These are phyloP conservation scores for Beauveria brongniartii DNA, from an alignment of 2,329 filamentous ascomycete species.

Conservation along the genomic window DNA sequence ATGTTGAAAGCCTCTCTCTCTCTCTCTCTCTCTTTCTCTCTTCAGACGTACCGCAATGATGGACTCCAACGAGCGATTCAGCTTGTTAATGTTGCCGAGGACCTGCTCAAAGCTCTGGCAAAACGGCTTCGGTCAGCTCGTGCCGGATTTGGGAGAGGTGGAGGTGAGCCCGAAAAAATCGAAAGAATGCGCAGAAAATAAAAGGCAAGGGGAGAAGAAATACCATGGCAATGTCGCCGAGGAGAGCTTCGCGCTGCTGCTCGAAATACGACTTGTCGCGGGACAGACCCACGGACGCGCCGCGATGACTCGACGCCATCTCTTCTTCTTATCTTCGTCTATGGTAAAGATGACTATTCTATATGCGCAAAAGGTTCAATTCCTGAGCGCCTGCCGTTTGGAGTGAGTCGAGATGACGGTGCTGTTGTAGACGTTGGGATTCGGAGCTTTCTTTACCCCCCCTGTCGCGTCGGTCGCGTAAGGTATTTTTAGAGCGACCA, in stretches of 20 bases:
- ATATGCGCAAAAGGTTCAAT: not conserved
- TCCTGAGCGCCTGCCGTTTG: not conserved
- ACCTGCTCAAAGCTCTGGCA: conserved; percentile 75
- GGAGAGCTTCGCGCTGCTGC: conserved; percentile 62
- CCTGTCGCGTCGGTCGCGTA: not conserved
- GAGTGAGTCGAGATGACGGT: not conserved
- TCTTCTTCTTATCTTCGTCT: not conserved
- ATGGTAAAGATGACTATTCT: too few species aligned
- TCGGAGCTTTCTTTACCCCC: not conserved
- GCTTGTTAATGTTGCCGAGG: conserved; percentile 88
- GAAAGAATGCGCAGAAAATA: not conserved
- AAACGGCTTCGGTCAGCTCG: too few species aligned
- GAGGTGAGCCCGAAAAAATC: too few species aligned
- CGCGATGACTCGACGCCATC: conserved; percentile 27
- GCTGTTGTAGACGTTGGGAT: not conserved
- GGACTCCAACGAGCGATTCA: conserved; percentile 87
- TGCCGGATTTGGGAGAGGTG: too few species aligned
- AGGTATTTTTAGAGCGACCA: not conserved
- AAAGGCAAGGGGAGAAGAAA: not conserved
- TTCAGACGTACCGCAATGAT: conserved; percentile 62
- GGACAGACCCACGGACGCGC: conserved; percentile 20
- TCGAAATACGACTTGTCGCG: conserved; percentile 60
- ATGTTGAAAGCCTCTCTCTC: not conserved
- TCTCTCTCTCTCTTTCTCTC: not conserved
- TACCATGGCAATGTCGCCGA: conserved; percentile 67